Conservation (phyloP, 1,139 yeast genomes). For the Diutina mesorugosa region DNA sequence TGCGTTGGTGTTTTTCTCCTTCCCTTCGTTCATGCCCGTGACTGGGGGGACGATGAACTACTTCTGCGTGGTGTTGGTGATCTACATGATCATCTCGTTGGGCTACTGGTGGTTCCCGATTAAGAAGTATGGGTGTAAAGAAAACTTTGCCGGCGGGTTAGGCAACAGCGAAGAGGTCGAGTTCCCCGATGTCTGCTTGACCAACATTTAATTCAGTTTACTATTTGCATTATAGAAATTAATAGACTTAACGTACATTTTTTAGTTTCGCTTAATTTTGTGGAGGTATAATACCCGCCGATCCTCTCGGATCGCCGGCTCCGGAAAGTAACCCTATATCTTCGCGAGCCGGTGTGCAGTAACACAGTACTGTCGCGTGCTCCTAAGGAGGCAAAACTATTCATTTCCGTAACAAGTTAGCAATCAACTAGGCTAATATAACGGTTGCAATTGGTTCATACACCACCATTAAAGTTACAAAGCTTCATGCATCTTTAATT, state of each 20-base stretch:
- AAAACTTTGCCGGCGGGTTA: conserved; percentile 27
- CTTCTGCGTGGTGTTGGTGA: conserved; percentile 51
- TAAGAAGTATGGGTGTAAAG: conserved; percentile 25
- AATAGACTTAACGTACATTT: background rate
- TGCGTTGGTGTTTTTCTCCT: conserved; percentile 50
- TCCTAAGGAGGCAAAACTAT: too few relatives aligned
- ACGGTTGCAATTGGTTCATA: too few relatives aligned
- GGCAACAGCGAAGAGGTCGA: conserved; percentile 30
- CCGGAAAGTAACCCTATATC: too few relatives aligned
- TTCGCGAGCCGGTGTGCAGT: too few relatives aligned
- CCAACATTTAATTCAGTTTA: conserved; percentile 8
- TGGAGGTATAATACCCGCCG: too few relatives aligned
- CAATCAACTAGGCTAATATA: too few relatives aligned
- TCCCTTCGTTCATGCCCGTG: conserved; percentile 58
- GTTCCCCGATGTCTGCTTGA: conserved; percentile 32
- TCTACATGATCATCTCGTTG: conserved; percentile 39
- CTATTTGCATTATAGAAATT: background rate
- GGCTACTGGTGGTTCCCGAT: conserved; percentile 46
- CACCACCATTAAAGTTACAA: too few relatives aligned
- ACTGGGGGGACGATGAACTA: conserved; percentile 55
- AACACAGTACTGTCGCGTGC: too few relatives aligned
- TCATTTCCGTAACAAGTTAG: too few relatives aligned
- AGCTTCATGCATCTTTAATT: background rate
- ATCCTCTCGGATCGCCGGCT: too few relatives aligned
- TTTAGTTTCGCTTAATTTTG: background rate